Evolutionary conservation across 768 basidiomycete genomes (phyloP).

Genomic region (Roridomyces roridus): DNA sequence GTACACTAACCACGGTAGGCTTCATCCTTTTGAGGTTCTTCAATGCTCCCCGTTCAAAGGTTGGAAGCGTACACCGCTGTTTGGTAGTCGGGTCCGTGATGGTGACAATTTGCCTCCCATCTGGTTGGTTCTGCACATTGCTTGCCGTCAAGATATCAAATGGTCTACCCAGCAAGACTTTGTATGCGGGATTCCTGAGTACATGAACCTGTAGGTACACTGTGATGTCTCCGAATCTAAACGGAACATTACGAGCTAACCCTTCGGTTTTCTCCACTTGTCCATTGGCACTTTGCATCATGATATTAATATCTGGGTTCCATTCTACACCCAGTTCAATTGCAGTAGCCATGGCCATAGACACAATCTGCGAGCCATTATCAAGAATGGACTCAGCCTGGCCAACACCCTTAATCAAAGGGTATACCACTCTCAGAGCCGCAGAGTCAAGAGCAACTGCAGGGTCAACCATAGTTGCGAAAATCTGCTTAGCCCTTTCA

Average conservation of each 20-base stretch:
- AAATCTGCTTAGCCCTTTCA: too few species aligned
- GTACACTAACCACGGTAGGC: too few species aligned
- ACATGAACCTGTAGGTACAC: constrained; percentile 36
- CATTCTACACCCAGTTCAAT: constrained; percentile 15
- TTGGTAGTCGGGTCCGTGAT: constrained; percentile 32
- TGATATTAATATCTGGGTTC: constrained; percentile 27
- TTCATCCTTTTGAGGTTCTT: not conserved
- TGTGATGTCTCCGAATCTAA: constrained; percentile 27
- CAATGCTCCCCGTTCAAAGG: constrained; percentile 13
- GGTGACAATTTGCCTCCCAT: constrained; percentile 29
- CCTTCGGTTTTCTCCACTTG: constrained; percentile 30
- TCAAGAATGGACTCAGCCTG: constrained; percentile 31
- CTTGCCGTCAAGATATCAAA: constrained; percentile 34
- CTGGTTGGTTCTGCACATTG: constrained; percentile 20
- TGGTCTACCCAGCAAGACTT: constrained; percentile 35
- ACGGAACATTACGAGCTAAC: too few species aligned
- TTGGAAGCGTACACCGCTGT: not conserved
- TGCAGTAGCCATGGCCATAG: constrained; percentile 26
- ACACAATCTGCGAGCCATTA: constrained; percentile 35
- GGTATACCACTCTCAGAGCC: constrained; percentile 10
- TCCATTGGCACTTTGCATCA: constrained; percentile 36
- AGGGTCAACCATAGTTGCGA: too few species aligned
- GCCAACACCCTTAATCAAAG: constrained; percentile 22
- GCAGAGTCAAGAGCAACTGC: too few species aligned
- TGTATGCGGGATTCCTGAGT: constrained; percentile 30